phyloP scores from a whole-genome alignment of 2,329 filamentous ascomycete genomes.

The Chrysoporthe puriensis region DNA sequence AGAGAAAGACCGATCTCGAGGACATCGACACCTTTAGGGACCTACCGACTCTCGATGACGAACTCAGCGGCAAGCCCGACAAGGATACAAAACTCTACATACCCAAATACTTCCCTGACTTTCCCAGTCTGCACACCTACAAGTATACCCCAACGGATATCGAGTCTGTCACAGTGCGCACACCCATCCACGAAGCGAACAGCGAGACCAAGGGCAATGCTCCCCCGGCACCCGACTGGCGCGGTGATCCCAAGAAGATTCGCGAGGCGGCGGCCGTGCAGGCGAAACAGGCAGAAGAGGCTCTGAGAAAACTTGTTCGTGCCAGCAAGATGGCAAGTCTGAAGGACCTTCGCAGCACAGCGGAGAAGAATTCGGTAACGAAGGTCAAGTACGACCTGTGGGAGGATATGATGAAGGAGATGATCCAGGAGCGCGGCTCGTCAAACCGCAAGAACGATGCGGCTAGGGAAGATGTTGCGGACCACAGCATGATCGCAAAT shows the following conservation, averaged over 20 bases:
- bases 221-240: slow-evolving; percentile 34
- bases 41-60: slow-evolving; percentile 53
- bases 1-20: slow-evolving; percentile 39
- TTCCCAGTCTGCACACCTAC: slow-evolving; percentile 68
- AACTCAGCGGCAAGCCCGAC: slow-evolving; percentile 62
- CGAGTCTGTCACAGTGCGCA: slow-evolving; percentile 37
- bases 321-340: slow-evolving; percentile 67
- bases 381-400: slow-evolving; percentile 62
- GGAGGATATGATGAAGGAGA: slow-evolving; percentile 63
- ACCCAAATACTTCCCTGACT: slow-evolving; percentile 61
- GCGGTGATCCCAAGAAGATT: slow-evolving; percentile 59
- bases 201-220: slow-evolving; percentile 29
- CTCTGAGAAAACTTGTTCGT: slow-evolving; percentile 60
- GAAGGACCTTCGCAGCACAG: slow-evolving; percentile 63
- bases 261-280: slow-evolving; percentile 62
- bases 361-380: slow-evolving; percentile 55
- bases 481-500: slow-evolving; percentile 69
- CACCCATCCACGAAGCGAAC: slow-evolving; percentile 32
- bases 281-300: slow-evolving; percentile 65
- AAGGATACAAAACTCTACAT: slow-evolving; percentile 61
- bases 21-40: slow-evolving; percentile 29
- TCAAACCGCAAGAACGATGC: slow-evolving; percentile 27
- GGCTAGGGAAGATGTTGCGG: slow-evolving; percentile 54
- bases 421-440: slow-evolving; percentile 45
- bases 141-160: slow-evolving; percentile 57